Evolutionary conservation across 768 basidiomycete genomes (phyloP), one percentile per base, ranked within the genome.

Genomic region (Lepiota subincarnata): DNA sequence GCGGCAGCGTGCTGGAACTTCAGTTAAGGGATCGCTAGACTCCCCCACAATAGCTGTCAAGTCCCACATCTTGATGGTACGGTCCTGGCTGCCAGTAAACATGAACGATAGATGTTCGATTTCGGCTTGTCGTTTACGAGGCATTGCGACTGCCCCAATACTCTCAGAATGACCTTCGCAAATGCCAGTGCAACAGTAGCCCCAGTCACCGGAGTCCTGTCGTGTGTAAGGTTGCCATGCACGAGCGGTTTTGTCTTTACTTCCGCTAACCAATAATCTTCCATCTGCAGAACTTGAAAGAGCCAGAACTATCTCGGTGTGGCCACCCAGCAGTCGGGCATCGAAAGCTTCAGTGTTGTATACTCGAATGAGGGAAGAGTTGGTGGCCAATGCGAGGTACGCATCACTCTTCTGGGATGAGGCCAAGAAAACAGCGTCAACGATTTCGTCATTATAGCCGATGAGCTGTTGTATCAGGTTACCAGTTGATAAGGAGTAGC

Each of bases 61-160:
- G 68, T 98, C 93, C 97, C 97, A 99, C 84, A 98, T 88, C 70
- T 99, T 99, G 66, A 98, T 89, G 3, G 97, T 98, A 39, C 92
- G 83, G 67, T 99, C 97, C 69, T 98, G 96, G 65, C 89, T 92
- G 28, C 96, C 97, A 12, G 94, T 97, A 66, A 98, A 89, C 77
- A 95, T 74, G 71, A 97, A 96, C 37, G 75, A 75, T 45, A 74
- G 71, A 47, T 64, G 53, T 16, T 66, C 65, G 22, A 55, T 60
- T 14, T 66, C 67, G 6, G 62, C 64, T 18, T 56, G 55, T 16
- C 64, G 71, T 60, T 76, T 76, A 22, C 85, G 79, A n/a, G 91
- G 84, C 66, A 98, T 72, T 1, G 91, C 86, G 50, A 98, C 72
- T 1, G 96, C 92, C 7, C 96, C 96, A 38, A 99, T 79, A 60